phyloP scores from a whole-genome alignment of 2,329 filamentous ascomycete species.

The Colletotrichum sp. region DNA sequence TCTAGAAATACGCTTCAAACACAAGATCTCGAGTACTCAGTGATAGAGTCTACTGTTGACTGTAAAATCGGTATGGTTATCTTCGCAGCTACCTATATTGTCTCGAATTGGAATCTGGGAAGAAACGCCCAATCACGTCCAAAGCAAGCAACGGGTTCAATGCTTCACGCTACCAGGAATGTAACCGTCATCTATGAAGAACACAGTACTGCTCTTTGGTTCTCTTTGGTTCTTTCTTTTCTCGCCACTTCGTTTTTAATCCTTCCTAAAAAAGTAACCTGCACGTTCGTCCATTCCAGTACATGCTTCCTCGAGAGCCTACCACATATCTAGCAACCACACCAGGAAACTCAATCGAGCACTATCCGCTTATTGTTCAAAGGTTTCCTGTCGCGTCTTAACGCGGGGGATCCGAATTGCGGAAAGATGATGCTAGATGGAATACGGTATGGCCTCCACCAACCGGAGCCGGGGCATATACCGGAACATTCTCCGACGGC shows the following conservation, averaged over 20 bases:
- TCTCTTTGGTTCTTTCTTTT: neutral
- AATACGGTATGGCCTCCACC: neutral
- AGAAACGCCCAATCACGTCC: neutral
- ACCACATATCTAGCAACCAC: no score
- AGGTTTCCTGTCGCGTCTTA: neutral
- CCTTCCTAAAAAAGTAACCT: neutral
- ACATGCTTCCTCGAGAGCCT: neutral
- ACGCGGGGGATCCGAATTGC: neutral
- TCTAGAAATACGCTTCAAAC: neutral
- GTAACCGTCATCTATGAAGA: neutral
- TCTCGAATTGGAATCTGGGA: neutral
- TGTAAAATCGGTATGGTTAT: neutral
- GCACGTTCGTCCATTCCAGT: neutral
- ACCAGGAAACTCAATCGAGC: no score
- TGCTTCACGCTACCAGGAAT: neutral
- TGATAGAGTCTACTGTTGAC: neutral
- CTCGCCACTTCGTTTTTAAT: neutral
- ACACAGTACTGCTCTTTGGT: neutral
- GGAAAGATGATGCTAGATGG: neutral
- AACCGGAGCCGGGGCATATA: neutral
- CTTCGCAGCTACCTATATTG: neutral
- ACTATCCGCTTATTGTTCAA: neutral
- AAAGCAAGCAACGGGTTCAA: neutral
- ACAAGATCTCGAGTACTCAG: neutral
- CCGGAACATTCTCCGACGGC: neutral